A percentile compares a stretch with the other conserved stretches of the same genome.
phyloP scores from a whole-genome alignment of 495 filamentous ascomycete species.

The Margaritispora aquatica region DNA sequence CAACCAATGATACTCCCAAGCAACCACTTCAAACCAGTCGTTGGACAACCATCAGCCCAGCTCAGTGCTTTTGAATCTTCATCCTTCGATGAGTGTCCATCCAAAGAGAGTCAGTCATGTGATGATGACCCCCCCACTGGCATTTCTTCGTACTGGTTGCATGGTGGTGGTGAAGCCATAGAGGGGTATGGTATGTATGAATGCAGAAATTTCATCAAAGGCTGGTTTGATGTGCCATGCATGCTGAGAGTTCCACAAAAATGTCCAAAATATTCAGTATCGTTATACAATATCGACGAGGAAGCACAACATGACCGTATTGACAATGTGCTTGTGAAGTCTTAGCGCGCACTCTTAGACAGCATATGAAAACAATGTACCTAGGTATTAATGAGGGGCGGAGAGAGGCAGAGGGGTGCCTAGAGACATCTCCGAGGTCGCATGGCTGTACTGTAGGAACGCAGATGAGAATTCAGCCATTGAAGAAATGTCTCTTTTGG shows the following conservation, averaged over 20 bases:
- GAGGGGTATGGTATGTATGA: too few species aligned
- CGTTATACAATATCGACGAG: neutral
- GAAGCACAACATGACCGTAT: neutral
- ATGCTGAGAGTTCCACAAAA: neutral
- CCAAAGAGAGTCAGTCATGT: neutral
- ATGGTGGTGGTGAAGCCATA: too few species aligned
- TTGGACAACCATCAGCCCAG: neutral
- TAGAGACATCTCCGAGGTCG: neutral
- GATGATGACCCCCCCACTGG: neutral
- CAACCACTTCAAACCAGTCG: neutral
- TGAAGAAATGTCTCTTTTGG: neutral
- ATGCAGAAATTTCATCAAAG: too few species aligned
- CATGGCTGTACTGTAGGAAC: neutral
- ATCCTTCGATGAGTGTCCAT: neutral
- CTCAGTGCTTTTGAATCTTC: neutral
- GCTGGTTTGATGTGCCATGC: neutral
- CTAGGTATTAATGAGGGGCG: too few species aligned
- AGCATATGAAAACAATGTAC: too few species aligned
- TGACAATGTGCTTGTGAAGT: neutral
- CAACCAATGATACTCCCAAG: slow-evolving; percentile 14
- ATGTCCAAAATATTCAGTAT: neutral
- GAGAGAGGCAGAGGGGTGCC: neutral
- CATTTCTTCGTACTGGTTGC: neutral
- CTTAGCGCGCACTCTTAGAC: too few species aligned
- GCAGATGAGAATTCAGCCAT: neutral